Base-by-base conservation (phyloP, 495 filamentous ascomycete genomes). In the Aspergillus homomorphus region DNA sequence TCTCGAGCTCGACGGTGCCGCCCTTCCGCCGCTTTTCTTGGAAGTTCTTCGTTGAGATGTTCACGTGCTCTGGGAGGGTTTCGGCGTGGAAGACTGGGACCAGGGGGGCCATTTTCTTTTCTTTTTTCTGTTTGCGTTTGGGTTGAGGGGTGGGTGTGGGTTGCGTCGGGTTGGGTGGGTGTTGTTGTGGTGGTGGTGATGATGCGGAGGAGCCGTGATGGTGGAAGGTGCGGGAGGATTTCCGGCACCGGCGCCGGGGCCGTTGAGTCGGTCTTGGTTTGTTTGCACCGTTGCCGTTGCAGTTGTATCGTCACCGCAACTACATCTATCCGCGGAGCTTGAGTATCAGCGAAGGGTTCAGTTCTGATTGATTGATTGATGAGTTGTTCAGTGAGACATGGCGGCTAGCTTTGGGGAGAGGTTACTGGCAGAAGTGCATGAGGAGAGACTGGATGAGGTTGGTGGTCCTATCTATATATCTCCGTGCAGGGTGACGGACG, bases 381-480 rank as follows among this genome's bases (percentile, higher is more conserved):
- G n/a, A n/a, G 49, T 20, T 19, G 53, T 51, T 65, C 23, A 60
- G 61, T 64, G 58, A 66, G 22, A 45, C 18, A 76, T 78, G 73
- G 73, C 73, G 53, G 71, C 73, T 38, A 69, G 62, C 56, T 69
- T 78, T 21, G 91, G 91, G 28, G 80, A 78, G 55, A 80, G 80
- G 56, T 66, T 93, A 66, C 72, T 95, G 42, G 71, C 65, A 21
- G 87, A 90, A 64, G 78, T 90, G 49, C 79, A 85, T 59, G 83
- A 84, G 68, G 82, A 81, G 57, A 74, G 77, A 52, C 73, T 93
- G 53, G 80, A 86, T 66, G 80, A 88, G 80, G 89, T 90, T 75
- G 45, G 82, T 51, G 24, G 23, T 57, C 42, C 42, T 12, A 38
- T 38, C 8, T 38, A 38, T 12, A 38, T 38, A 38, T 14, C 12